These are phyloP conservation scores for Theobroma cacao DNA, from an alignment of 345 rosid species.

Conservation along the genomic window DNA sequence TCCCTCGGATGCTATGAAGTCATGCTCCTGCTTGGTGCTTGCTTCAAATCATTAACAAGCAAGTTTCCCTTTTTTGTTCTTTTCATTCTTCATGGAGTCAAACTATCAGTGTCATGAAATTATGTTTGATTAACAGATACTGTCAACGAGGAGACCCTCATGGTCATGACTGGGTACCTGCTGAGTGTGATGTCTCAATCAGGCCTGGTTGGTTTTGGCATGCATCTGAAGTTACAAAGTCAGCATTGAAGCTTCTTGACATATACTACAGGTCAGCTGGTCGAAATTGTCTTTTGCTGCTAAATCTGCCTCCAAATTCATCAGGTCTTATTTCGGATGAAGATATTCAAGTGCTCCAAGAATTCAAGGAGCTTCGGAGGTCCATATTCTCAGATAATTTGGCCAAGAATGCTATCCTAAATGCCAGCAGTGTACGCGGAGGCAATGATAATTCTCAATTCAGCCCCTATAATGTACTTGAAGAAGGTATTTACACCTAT, in stretches of 20 bases:
- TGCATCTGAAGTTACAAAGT: slow-evolving; percentile 70
- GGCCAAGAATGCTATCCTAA: slow-evolving; percentile 41
- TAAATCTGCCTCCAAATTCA: slow-evolving; percentile 85
- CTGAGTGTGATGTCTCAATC: slow-evolving; percentile 91
- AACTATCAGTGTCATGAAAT: not conserved
- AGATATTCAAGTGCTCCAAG: slow-evolving; percentile 64
- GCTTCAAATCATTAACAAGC: not conserved
- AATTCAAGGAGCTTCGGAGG: slow-evolving; percentile 47
- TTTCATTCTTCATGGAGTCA: not conserved
- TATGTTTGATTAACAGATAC: slow-evolving; percentile 43
- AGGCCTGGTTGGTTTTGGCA: slow-evolving; percentile 99
- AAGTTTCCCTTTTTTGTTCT: not conserved
- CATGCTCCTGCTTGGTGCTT: not conserved
- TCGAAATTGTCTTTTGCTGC: slow-evolving; percentile 68
- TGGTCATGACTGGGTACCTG: slow-evolving; percentile 85
- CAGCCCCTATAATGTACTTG: slow-evolving; percentile 43
- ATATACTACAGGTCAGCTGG: slow-evolving; percentile 80
- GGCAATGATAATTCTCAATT: slow-evolving; percentile 27
- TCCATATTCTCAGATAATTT: slow-evolving; percentile 66
- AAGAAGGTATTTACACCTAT: slow-evolving; percentile 57
- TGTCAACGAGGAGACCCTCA: slow-evolving; percentile 54
- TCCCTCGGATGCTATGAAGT: not conserved
- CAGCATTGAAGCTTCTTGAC: slow-evolving; percentile 62
- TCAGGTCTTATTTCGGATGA: slow-evolving; percentile 77
- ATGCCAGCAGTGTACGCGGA: slow-evolving; percentile 61